phyloP scores from a whole-genome alignment of 495 filamentous ascomycete genomes.

The Geopyxis carbonaria region DNA sequence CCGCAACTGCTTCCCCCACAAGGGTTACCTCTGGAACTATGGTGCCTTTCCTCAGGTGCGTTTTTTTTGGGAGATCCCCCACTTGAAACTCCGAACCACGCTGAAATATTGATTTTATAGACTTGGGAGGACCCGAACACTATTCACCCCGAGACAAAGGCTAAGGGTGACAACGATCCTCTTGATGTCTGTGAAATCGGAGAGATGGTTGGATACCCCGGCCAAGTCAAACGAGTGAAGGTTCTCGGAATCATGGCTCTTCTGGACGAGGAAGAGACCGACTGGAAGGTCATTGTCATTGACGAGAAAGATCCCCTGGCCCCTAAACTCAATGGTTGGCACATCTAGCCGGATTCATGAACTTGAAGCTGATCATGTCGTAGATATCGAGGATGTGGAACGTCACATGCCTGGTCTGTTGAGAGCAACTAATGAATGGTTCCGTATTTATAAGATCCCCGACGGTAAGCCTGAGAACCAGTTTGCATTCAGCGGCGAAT shows the following conservation, averaged over 20 bases:
- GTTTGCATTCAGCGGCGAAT: constrained; percentile 99
- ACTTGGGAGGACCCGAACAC: constrained; percentile 98
- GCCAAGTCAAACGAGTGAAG: constrained; percentile 99
- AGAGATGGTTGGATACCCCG: constrained; percentile 84
- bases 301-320: constrained; percentile 96
- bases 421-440: constrained; percentile 99
- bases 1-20: constrained; percentile 99
- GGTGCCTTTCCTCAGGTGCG: constrained; percentile 93
- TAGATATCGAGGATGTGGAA: constrained; percentile 95
- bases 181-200: constrained; percentile 99
- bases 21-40: constrained; percentile 99
- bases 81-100: constrained; percentile 7
- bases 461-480: constrained; percentile 99
- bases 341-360: too few species aligned
- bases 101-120: constrained; percentile 32
- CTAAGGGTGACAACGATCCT: constrained; percentile 98
- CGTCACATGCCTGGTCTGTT: constrained; percentile 92
- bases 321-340: constrained; percentile 57
- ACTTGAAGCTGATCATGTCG: not conserved
- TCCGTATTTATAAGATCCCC: constrained; percentile 99
- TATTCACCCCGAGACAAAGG: constrained; percentile 96
- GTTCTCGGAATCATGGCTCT: constrained; percentile 98
- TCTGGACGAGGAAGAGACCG: constrained; percentile 97
- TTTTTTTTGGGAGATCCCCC: constrained; percentile 6
- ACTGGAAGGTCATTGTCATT: constrained; percentile 99